phyloP scores from a whole-genome alignment of 202 grass and related monocot species.

The Setaria italica region DNA sequence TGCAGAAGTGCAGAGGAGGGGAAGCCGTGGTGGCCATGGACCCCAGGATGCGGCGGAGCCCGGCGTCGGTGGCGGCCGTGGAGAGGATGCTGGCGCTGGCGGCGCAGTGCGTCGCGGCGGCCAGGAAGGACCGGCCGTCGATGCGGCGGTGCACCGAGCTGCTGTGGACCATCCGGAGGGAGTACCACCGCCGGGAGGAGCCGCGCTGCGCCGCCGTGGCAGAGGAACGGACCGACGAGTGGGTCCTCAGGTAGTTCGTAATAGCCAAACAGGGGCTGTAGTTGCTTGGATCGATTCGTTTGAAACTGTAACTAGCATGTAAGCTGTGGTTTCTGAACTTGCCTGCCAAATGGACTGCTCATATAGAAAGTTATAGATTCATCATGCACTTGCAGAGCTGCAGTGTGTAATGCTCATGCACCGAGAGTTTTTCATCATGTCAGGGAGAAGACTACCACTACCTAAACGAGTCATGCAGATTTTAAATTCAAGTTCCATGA shows the following conservation, averaged over 20 bases:
- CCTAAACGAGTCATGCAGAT: not conserved
- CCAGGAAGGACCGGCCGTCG: constrained; percentile 55
- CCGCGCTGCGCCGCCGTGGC: not conserved
- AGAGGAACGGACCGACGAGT: constrained; percentile 26
- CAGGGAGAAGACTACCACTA: not conserved
- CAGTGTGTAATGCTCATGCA: not conserved
- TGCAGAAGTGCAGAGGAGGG: constrained; percentile 58
- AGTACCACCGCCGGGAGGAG: constrained; percentile 47
- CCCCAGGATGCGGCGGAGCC: constrained; percentile 60
- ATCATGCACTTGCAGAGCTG: not conserved
- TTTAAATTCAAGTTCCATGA: not conserved
- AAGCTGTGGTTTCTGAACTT: not conserved
- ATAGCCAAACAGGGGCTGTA: not conserved
- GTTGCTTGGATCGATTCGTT: not conserved
- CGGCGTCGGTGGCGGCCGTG: constrained; percentile 48
- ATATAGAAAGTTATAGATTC: not conserved
- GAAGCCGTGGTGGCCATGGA: constrained; percentile 74
- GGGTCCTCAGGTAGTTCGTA: constrained; percentile 43
- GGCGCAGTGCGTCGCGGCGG: constrained; percentile 51
- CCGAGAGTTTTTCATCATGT: not conserved
- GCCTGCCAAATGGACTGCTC: not conserved
- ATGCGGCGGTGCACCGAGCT: constrained; percentile 65
- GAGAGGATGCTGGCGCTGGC: constrained; percentile 60
- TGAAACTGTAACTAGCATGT: not conserved
- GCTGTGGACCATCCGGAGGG: constrained; percentile 62